These are phyloP conservation scores for Nicotiana tabacum DNA, from an alignment of 257 asterid genomes.

Conservation along the genomic window DNA sequence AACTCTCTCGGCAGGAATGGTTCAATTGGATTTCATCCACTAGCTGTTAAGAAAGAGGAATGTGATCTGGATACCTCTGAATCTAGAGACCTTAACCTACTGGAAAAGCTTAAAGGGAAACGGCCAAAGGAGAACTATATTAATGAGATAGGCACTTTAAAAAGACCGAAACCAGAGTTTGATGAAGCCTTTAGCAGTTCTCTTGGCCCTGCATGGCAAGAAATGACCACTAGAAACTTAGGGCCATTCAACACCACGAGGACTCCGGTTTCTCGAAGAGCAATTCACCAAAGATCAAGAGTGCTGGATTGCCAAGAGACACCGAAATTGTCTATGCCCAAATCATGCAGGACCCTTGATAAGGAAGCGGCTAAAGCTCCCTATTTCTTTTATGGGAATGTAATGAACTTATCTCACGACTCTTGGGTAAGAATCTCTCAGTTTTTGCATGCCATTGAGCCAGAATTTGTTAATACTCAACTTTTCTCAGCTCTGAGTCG, in stretches of 20 bases:
- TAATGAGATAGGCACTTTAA: slow-evolving; percentile 33
- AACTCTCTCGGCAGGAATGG: slow-evolving; percentile 13
- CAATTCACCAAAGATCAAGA: slow-evolving; percentile 17
- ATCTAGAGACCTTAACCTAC: slow-evolving; percentile 30
- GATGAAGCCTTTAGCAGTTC: slow-evolving; percentile 32
- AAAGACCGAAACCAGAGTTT: slow-evolving; percentile 57
- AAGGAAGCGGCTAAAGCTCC: slow-evolving; percentile 60
- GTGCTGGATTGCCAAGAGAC: slow-evolving; percentile 32
- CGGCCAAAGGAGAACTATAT: slow-evolving; percentile 43
- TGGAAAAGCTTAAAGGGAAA: slow-evolving; percentile 61
- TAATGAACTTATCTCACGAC: slow-evolving; percentile 36
- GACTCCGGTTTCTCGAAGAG: slow-evolving; percentile 23
- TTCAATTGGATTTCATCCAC: slow-evolving; percentile 20
- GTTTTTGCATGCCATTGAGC: slow-evolving; percentile 59
- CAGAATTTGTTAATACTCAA: slow-evolving; percentile 56
- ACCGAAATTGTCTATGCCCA: slow-evolving; percentile 34
- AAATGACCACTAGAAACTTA: slow-evolving; percentile 31
- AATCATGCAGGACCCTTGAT: slow-evolving; percentile 39
- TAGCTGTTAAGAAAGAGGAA: slow-evolving; percentile 54
- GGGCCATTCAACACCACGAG: slow-evolving; percentile 21
- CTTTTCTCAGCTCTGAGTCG: slow-evolving; percentile 62
- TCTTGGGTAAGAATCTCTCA: slow-evolving; percentile 80
- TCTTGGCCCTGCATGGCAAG: slow-evolving; percentile 29
- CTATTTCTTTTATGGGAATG: slow-evolving; percentile 69
- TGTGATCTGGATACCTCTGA: slow-evolving; percentile 25